These are phyloP conservation scores for Xerocomus potaroensis DNA, from an alignment of 768 basidiomycete genomes.

Conservation along the genomic window DNA sequence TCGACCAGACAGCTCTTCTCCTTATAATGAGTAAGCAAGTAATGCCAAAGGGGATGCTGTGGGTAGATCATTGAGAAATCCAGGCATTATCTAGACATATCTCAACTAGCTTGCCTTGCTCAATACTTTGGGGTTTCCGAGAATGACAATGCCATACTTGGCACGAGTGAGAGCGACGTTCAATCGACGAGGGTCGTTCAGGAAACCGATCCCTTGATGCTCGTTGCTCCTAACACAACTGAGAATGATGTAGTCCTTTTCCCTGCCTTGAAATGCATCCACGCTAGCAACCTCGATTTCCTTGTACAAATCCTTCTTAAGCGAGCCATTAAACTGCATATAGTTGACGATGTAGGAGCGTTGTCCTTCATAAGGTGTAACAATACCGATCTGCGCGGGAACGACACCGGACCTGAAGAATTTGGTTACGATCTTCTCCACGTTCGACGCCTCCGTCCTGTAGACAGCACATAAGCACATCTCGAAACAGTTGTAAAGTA, in stretches of 20 bases:
- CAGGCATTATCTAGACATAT: neutral
- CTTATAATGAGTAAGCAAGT: constrained; percentile 97
- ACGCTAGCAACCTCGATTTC: constrained; percentile 99
- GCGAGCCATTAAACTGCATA: constrained; percentile 99
- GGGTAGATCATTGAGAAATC: constrained; percentile 4
- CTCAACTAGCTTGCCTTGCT: constrained; percentile 74
- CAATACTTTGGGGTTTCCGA: constrained; percentile 99
- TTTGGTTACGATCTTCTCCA: constrained; percentile 99
- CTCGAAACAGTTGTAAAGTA: neutral
- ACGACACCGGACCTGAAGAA: constrained; percentile 99
- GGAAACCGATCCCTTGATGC: constrained; percentile 98
- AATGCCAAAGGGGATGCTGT: constrained; percentile 98
- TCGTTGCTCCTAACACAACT: constrained; percentile 98
- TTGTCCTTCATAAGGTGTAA: constrained; percentile 99
- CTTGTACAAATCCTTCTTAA: constrained; percentile 99
- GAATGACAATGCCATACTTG: constrained; percentile 96
- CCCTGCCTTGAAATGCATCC: constrained; percentile 98
- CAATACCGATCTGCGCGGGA: constrained; percentile 93
- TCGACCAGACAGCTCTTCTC: constrained; percentile 93
- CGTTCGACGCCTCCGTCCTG: constrained; percentile 97
- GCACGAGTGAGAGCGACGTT: constrained; percentile 97
- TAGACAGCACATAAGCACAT: constrained; percentile 5
- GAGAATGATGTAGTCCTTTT: constrained; percentile 99
- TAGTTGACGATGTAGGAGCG: constrained; percentile 98
- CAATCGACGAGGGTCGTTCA: constrained; percentile 93